These are phyloP conservation scores for Gossypium longicalyx DNA, from an alignment of 345 rosid species.

Conservation along the genomic window DNA sequence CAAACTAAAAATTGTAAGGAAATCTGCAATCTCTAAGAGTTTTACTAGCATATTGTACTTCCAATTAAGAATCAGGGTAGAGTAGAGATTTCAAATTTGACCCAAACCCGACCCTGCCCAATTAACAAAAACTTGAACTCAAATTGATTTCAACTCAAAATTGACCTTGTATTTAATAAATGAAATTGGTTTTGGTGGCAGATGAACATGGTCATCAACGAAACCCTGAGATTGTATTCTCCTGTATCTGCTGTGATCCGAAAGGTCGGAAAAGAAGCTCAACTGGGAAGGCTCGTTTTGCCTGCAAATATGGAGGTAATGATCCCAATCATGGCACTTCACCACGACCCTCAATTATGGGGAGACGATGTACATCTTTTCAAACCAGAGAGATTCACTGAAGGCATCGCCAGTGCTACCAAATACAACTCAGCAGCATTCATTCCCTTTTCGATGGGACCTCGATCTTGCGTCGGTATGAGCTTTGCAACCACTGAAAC, in stretches of 20 bases:
- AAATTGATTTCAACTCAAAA: too few species aligned
- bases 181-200: neutral
- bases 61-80: too few species aligned
- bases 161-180: neutral
- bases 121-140: too few species aligned
- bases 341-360: constrained; percentile 37
- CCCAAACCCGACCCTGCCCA: too few species aligned
- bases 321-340: constrained; percentile 27
- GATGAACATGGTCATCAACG: constrained; percentile 32
- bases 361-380: constrained; percentile 38
- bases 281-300: constrained; percentile 27
- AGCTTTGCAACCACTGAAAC: constrained; percentile 32
- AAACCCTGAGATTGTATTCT: constrained; percentile 36
- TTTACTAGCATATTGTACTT: neutral
- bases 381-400: constrained; percentile 43
- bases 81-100: too few species aligned
- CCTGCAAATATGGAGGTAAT: constrained; percentile 21
- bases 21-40: neutral
- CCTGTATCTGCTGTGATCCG: constrained; percentile 20
- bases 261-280: constrained; percentile 16
- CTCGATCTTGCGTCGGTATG: constrained; percentile 36
- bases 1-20: constrained; percentile 35
- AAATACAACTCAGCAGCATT: constrained; percentile 30
- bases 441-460: constrained; percentile 40
- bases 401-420: constrained; percentile 45